Base-by-base conservation (phyloP, 805 yeast genomes). In the Ogataea henricii region DNA sequence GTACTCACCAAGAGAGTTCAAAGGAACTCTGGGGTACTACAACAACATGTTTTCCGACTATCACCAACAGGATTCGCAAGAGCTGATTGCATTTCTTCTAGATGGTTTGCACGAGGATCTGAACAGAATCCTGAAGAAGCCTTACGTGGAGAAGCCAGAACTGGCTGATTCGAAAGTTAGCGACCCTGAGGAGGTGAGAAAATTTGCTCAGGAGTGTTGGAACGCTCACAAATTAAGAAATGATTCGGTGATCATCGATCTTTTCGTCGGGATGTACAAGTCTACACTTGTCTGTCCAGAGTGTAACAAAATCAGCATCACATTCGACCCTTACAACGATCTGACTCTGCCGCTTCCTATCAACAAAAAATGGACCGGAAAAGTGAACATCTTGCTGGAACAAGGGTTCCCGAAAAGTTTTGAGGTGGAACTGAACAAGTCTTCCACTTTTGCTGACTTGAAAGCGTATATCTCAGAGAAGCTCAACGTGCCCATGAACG, bases 251-350 rank as follows among this genome's bases (percentile, higher is more conserved):
- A 81, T 92, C 17, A 77, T 82, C 21, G 98, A 94, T 62, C 70
- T 94, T 33, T 94, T 92, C 71, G 87, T 91, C 8, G 98, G 98
- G 0, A 62, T 89, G 59, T 94, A 92, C 65, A 88, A 91, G 66
- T 89, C 96, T 1, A 90, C 97, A 0, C 72, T 94, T 46, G 76
- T 85, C 10, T 92, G 99, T 62, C 98, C 98, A 0, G 82, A 69
- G 7, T 94, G 99, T 67, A 63, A 75, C 16, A 85, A 85, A 56
- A 78, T 87, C 6, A 85, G 95, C 22, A 77, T 92, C 21, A 91
- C 97, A 0, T 94, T 91, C 68, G 99, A 92, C 64, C 98, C 99
- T 0, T 92, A 82, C 62, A 89, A 83, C 68, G 97, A 90, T 61
- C 69, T 92, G 54, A 90, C 99, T 0, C 69, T 92, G 37, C 98